Evolutionary conservation across 2,329 filamentous ascomycete species (phyloP), one percentile per base, ranked within the genome.

Genomic region (Simplicillium sp.): DNA sequence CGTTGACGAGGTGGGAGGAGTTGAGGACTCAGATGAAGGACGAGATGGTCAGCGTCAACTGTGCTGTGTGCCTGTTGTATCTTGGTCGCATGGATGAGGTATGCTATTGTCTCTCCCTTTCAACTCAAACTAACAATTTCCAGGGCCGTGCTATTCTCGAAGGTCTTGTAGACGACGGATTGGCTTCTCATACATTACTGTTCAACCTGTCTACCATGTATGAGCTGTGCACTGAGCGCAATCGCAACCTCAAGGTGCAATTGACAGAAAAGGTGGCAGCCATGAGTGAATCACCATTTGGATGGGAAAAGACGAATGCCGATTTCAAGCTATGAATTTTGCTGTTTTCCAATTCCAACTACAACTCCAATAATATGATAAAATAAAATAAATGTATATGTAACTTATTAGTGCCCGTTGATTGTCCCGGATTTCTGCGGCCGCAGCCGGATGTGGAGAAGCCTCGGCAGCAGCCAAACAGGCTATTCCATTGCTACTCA

Each of bases 121-220:
- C 35, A 36, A 33, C 4, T 16, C 18, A 34, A 13, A 36, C 33
- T 11, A 2, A 4, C 11, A 7, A 29, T 4, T 4, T 11, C 37
- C 16, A 86, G 71, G 84, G 86, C 1, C 77, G 77, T 12, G 60
- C 68, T 11, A 61, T 85, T 1, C 66, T 96, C 3, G 82, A 90
- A 52, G 61, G 65, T 0, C 63, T 94, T 11, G 68, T 88, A 0
- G 69, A 77, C 3, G 58, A 67, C 1, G 76, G 80, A 1, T 67
- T 77, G 33, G 75, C 78, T 0, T 96, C 90, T 43, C 81, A 85
- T 47, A 85, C 85, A 1, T 64, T 95, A 3, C 75, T 94, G 0
- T 94, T 96, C 63, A 97, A 97, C 57, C 62, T 98, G 11, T 80
- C 82, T 11, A 97, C 90, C 0, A 77, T 95, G 52, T 97, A 94